phyloP scores from a whole-genome alignment of 345 rosid species.

The Eucalyptus regnans region DNA sequence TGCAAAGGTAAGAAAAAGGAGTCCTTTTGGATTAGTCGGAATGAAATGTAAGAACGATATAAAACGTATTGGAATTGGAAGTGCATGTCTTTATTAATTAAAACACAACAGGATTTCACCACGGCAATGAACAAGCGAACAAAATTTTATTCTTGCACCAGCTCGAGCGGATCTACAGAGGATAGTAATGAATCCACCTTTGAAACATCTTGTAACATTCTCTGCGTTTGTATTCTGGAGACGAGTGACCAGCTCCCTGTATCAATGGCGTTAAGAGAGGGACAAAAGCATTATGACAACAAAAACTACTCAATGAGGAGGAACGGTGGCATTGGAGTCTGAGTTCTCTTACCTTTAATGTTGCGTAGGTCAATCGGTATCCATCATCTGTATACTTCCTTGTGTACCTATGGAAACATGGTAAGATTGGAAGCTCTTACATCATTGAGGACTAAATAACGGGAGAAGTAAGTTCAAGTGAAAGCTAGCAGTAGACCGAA shows the following conservation, averaged over 20 bases:
- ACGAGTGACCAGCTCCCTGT: conserved; percentile 18
- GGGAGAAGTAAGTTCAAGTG: no score
- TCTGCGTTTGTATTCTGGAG: conserved; percentile 10
- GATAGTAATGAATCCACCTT: conserved; percentile 19
- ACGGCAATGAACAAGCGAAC: neutral
- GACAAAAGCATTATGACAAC: neutral
- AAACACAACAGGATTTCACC: neutral
- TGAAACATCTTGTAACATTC: conserved; percentile 16
- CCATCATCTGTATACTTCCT: neutral
- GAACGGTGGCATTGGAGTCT: neutral
- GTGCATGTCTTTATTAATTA: no score
- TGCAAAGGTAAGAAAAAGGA: neutral
- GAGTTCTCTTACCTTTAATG: neutral
- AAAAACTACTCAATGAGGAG: neutral
- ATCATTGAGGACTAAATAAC: neutral
- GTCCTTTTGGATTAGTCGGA: neutral
- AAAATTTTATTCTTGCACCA: neutral
- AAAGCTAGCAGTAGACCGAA: neutral
- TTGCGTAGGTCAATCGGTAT: conserved; percentile 4
- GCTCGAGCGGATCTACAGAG: neutral
- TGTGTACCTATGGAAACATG: neutral
- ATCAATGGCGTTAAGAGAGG: neutral
- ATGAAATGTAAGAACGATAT: neutral
- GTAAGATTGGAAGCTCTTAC: neutral
- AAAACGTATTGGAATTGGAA: no score